A percentile compares a stretch with the other conserved stretches of the same genome.
Evolutionary conservation across 73 alveolate genomes (phyloP).

Genomic region (Tetrahymena thermophila): DNA sequence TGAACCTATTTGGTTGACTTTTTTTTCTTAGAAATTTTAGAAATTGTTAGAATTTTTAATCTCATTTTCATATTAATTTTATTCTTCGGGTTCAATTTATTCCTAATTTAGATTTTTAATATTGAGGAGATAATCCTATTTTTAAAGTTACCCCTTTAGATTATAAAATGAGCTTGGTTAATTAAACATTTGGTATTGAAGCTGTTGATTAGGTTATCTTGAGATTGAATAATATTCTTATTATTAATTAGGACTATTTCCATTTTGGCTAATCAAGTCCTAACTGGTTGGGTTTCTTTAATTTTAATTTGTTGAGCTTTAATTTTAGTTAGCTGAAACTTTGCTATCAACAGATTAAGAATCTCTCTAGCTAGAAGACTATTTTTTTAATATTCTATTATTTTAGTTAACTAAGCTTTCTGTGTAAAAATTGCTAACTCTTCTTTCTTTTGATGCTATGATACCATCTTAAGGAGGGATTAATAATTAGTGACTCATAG

Average conservation of each 20-base stretch:
- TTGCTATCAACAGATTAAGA: not conserved
- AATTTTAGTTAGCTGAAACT: not conserved
- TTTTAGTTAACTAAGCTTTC: not conserved
- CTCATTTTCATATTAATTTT: not conserved
- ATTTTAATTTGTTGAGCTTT: too few relatives aligned
- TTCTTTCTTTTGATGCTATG: not conserved
- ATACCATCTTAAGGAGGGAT: not conserved
- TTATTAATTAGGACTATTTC: not conserved
- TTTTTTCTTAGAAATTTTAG: not conserved
- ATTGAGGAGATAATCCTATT: not conserved
- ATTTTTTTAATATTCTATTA: not conserved
- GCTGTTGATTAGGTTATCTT: not conserved
- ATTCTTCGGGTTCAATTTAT: not conserved
- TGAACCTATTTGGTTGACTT: not conserved
- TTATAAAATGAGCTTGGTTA: not conserved
- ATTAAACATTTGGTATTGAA: not conserved
- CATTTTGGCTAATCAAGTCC: too few relatives aligned
- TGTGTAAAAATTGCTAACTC: not conserved
- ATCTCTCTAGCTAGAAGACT: not conserved
- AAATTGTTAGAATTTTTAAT: too few relatives aligned
- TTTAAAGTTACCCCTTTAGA: not conserved
- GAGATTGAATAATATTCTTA: not conserved
- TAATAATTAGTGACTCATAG: not conserved
- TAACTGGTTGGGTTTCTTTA: not conserved
- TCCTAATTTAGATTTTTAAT: not conserved